phyloP scores from a whole-genome alignment of 78 protist species.

The Polysphondylium violaceum region DNA sequence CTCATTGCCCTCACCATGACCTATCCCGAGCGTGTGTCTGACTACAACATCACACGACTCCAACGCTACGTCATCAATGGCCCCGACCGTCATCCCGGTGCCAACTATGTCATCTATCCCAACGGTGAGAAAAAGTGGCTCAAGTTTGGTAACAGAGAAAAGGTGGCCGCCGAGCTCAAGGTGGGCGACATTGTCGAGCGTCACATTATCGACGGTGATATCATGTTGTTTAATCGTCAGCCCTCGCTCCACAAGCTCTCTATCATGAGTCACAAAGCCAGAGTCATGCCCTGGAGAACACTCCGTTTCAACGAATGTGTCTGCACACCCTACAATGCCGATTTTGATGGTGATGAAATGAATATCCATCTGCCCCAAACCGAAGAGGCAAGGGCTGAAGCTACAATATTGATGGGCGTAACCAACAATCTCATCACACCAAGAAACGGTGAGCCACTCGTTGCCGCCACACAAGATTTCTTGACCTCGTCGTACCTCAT shows the following conservation, averaged over 20 bases:
- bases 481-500: conserved; percentile 95
- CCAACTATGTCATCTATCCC: conserved; percentile 83
- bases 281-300: conserved; percentile 97
- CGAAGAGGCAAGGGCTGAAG: conserved; percentile 98
- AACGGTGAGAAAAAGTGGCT: conserved; percentile 83
- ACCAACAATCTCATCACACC: conserved; percentile 97
- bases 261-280: conserved; percentile 96
- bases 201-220: conserved; percentile 96
- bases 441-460: conserved; percentile 97
- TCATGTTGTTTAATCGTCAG: conserved; percentile 99
- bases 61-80: conserved; percentile 83
- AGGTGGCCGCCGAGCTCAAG: conserved; percentile 81
- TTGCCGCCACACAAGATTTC: conserved; percentile 99
- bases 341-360: conserved; percentile 99
- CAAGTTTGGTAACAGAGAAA: conserved; percentile 76
- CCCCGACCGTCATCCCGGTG: conserved; percentile 94
- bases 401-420: conserved; percentile 73
- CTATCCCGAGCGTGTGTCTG: conserved; percentile 96
- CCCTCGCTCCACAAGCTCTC: conserved; percentile 98
- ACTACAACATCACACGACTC: conserved; percentile 84
- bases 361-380: conserved; percentile 97
- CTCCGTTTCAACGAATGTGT: conserved; percentile 99
- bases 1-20: conserved; percentile 95
- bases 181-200: conserved; percentile 97
- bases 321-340: conserved; percentile 99